Percentiles rank a stretch among this genome's conserved stretches.
Evolutionary conservation across 805 yeast genomes (phyloP).

Genomic region (Wickerhamiella siamensis): DNA sequence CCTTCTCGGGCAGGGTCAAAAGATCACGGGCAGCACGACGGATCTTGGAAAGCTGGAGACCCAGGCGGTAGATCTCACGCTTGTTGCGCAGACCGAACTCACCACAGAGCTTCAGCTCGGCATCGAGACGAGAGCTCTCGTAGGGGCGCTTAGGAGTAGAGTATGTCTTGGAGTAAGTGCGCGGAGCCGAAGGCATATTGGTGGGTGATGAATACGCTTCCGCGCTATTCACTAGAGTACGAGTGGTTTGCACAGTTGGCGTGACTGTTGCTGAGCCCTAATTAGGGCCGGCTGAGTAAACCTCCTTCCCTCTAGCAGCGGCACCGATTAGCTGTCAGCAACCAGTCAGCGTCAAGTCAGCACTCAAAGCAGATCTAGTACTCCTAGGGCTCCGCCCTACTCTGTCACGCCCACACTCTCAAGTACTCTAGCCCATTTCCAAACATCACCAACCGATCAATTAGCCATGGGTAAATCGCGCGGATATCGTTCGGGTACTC

Average conservation of each 20-base stretch:
- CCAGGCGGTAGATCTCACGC: conserved; percentile 99
- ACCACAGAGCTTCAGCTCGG: conserved; percentile 98
- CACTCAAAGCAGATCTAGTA: background rate
- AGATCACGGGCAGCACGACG: conserved; percentile 99
- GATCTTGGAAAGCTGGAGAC: conserved; percentile 97
- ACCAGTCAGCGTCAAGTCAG: background rate
- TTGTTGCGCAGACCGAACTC: conserved; percentile 99
- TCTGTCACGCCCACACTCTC: conserved; percentile 1
- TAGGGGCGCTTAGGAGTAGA: conserved; percentile 98
- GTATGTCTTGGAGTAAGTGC: conserved; percentile 99
- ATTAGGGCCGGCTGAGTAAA: background rate
- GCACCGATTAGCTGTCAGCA: background rate
- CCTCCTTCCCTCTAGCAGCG: background rate
- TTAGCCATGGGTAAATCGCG: conserved; percentile 36
- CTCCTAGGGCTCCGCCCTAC: background rate
- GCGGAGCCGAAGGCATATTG: conserved; percentile 40
- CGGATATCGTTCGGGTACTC: conserved; percentile 99
- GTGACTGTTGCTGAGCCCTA: conserved; percentile 3
- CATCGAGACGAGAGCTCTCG: conserved; percentile 98
- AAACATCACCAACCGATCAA: background rate
- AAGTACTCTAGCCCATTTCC: background rate
- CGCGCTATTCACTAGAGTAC: background rate
- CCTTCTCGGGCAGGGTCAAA: conserved; percentile 99
- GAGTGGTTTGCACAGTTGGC: background rate
- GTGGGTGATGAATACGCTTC: conserved; percentile 3